Percentiles rank a stretch among this genome's conserved stretches.
phyloP scores from a whole-genome alignment of 169 alveolate species.

The Babesia gibsoni region DNA sequence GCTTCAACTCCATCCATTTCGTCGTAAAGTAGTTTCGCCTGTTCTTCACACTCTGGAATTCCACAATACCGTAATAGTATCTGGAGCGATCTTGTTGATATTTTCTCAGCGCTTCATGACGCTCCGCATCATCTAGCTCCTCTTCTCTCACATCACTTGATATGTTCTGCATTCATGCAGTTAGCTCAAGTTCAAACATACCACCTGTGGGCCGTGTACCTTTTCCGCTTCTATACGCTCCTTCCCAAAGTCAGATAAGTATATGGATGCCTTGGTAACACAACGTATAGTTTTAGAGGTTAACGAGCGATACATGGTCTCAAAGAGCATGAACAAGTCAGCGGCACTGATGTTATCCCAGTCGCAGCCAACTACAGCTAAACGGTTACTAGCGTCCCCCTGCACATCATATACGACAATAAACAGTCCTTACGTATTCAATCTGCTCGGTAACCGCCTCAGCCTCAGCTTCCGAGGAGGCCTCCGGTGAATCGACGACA shows the following conservation, averaged over 20 bases:
- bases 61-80: slow-evolving; percentile 94
- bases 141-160: slow-evolving; percentile 29
- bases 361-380: slow-evolving; percentile 94
- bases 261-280: slow-evolving; percentile 86
- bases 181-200: slow-evolving; percentile 16
- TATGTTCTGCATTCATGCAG: background rate
- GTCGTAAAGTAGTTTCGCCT: slow-evolving; percentile 89
- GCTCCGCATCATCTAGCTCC: slow-evolving; percentile 59
- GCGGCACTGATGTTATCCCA: slow-evolving; percentile 93
- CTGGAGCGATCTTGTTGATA: slow-evolving; percentile 65
- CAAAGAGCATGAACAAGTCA: slow-evolving; percentile 90
- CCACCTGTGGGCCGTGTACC: slow-evolving; percentile 88
- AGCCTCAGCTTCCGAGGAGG: background rate
- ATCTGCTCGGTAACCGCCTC: slow-evolving; percentile 42
- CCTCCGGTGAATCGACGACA: slow-evolving; percentile 1
- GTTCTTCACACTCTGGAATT: slow-evolving; percentile 83
- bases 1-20: slow-evolving; percentile 94
- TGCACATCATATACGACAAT: slow-evolving; percentile 31
- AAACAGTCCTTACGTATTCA: slow-evolving; percentile 47
- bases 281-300: slow-evolving; percentile 75
- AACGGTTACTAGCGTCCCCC: slow-evolving; percentile 85
- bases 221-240: slow-evolving; percentile 88
- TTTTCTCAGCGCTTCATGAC: slow-evolving; percentile 71
- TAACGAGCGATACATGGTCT: slow-evolving; percentile 76
- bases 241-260: slow-evolving; percentile 92